phyloP scores from a whole-genome alignment of 2,329 filamentous ascomycete genomes.

The Trichoderma koningii region DNA sequence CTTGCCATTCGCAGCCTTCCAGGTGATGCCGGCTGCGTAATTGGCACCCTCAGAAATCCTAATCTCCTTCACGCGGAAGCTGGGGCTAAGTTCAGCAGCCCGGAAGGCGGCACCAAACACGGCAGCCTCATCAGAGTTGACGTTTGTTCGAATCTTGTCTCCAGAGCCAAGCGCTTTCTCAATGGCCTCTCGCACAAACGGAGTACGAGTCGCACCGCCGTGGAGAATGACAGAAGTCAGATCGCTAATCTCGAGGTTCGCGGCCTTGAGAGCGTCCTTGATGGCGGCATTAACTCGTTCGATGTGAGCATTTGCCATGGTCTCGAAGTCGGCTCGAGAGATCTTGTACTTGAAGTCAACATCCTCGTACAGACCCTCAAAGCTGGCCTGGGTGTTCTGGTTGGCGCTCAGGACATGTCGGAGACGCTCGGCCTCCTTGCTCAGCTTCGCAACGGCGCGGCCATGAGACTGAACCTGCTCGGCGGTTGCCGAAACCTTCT shows the following conservation, averaged over 20 bases:
- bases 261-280: constrained; percentile 70
- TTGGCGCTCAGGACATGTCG: constrained; percentile 94
- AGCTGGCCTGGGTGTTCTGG: constrained; percentile 77
- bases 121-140: constrained; percentile 95
- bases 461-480: constrained; percentile 73
- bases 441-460: constrained; percentile 83
- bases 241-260: constrained; percentile 72
- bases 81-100: constrained; percentile 86
- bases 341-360: constrained; percentile 93
- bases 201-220: constrained; percentile 85
- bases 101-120: constrained; percentile 96
- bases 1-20: constrained; percentile 68
- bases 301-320: constrained; percentile 67
- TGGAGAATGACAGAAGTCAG: constrained; percentile 91
- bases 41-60: constrained; percentile 73
- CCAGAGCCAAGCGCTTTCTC: constrained; percentile 71
- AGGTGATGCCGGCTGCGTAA: constrained; percentile 76
- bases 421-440: constrained; percentile 85
- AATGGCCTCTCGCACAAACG: constrained; percentile 88
- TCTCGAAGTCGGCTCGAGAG: constrained; percentile 76
- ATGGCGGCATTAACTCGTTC: constrained; percentile 70
- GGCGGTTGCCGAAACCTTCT: constrained; percentile 63
- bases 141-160: constrained; percentile 85
- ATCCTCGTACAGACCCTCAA: constrained; percentile 84
- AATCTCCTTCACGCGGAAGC: constrained; percentile 98